Base-by-base conservation (phyloP, 441 rosid genomes). In the Syzygium syzygioides region DNA sequence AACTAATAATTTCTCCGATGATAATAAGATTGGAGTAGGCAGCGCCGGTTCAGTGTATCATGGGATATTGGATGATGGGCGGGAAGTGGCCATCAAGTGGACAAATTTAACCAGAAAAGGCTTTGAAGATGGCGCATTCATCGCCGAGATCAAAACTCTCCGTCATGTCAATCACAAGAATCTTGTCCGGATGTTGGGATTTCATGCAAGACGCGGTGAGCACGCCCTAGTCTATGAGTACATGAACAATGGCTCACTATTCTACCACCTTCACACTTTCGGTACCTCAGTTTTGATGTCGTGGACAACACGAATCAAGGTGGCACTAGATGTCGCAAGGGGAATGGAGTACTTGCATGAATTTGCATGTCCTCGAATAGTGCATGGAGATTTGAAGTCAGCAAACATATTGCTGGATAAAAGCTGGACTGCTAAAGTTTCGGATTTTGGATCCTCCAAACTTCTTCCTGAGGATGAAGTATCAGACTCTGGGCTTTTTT, bases 341-440 rank as follows among this genome's bases (percentile, higher is more conserved):
- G 90, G 62, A 60, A 9, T 89, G 1, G 88, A 76, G 41, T 89
- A 89, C 62, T 34, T 86, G 48, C 90, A 89, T 50, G 6, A 19
- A 17, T 59, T 32, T 62, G 19, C 57, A 2, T 10, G 28, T 71
- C 79, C 71, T 48, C 79, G 1, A 9, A 48, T 83, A 28, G 53
- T 84, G 28, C 89, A 88, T 32, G 10, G 86, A 18, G 89, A 88
- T 25, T 2, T 89, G 53, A 79, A 89, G 86, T 20, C 88, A 30
- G 7, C 60, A 18, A 91, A 91, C 54, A 87, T 89, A 57, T 83
- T 91, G 6, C 87, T 92, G 0, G 92, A 90, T 45, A 34, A 64
- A 54, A 79, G 89, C 28, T 55, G 91, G 92, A 89, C 88, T 34
- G 93, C 92, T 3, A 90, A 87, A 71, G 91, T 91, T 64, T 79